Conservation (phyloP, 768 basidiomycete species). For the Tricholoma furcatifolium region DNA sequence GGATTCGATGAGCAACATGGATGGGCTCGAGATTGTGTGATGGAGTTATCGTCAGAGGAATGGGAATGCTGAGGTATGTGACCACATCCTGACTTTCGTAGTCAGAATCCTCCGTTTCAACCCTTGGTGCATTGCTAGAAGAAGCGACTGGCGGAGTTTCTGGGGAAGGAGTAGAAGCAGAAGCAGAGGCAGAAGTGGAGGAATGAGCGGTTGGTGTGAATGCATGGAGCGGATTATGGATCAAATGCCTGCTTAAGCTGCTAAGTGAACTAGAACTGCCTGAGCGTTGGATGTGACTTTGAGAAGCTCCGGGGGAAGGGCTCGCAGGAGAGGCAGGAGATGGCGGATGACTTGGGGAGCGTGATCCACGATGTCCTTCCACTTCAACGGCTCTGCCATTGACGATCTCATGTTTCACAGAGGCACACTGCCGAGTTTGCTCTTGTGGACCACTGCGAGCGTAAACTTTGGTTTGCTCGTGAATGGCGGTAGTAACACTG, state of each 20-base stretch:
- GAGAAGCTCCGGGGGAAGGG: slow-evolving; percentile 1
- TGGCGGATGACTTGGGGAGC: slow-evolving; percentile 6
- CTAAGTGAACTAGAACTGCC: slow-evolving; percentile 9
- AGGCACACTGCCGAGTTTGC: slow-evolving; percentile 57
- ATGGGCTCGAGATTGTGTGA: slow-evolving; percentile 78
- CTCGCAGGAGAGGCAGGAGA: slow-evolving; percentile 12
- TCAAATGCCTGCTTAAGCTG: slow-evolving; percentile 4
- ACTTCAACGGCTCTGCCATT: slow-evolving; percentile 52
- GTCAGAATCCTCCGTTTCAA: not conserved
- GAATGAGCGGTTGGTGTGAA: slow-evolving; percentile 2
- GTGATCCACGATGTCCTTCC: slow-evolving; percentile 19
- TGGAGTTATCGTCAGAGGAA: slow-evolving; percentile 65
- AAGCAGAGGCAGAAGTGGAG: not conserved
- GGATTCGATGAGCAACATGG: slow-evolving; percentile 71
- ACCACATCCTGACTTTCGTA: slow-evolving; percentile 44
- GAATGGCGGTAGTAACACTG: slow-evolving; percentile 63
- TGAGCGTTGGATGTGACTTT: not conserved
- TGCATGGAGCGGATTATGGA: not conserved
- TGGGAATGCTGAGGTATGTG: slow-evolving; percentile 55
- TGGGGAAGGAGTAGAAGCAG: not conserved
- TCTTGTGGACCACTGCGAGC: slow-evolving; percentile 57
- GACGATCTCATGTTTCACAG: slow-evolving; percentile 65
- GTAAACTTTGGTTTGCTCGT: slow-evolving; percentile 70
- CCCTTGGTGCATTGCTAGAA: not conserved
- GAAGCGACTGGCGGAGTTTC: not conserved